Evolutionary conservation across 805 yeast genomes (phyloP).

Genomic region (Kurtzmaniella cleridarum): DNA sequence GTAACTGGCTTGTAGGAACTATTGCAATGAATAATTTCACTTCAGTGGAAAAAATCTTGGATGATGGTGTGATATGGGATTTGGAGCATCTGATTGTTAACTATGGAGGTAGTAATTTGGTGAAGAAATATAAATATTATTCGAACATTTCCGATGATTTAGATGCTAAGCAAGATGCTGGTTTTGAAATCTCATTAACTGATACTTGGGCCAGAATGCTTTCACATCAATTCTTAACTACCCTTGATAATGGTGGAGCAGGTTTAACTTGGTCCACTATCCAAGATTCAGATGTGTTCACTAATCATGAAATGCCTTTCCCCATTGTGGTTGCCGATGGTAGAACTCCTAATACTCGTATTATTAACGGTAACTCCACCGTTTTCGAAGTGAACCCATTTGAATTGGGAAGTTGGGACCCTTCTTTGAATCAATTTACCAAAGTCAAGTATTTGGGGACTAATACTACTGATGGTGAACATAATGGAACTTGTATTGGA

Average conservation of each 20-base stretch:
- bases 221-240: constrained; percentile 25
- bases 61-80: constrained; percentile 53
- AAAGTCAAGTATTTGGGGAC: constrained; percentile 28
- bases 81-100: constrained; percentile 53
- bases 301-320: constrained; percentile 30
- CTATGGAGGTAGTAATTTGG: constrained; percentile 58
- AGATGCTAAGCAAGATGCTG: constrained; percentile 25
- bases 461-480: constrained; percentile 16
- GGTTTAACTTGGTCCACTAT: constrained; percentile 28
- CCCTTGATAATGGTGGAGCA: constrained; percentile 18
- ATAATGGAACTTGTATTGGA: constrained; percentile 16
- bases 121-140: constrained; percentile 50
- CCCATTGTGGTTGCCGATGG: constrained; percentile 47
- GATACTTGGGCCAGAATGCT: constrained; percentile 38
- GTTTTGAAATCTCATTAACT: constrained; percentile 28
- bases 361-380: constrained; percentile 64
- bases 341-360: constrained; percentile 53
- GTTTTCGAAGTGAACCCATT: constrained; percentile 35
- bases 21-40: constrained; percentile 34
- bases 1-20: constrained; percentile 35
- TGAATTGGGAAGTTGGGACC: constrained; percentile 42
- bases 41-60: constrained; percentile 25
- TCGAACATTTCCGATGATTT: constrained; percentile 18
- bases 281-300: constrained; percentile 16
- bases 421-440: constrained; percentile 25